Evolutionary conservation across 805 yeast genomes (phyloP).

Genomic region (Nadsonia fulvescens): DNA sequence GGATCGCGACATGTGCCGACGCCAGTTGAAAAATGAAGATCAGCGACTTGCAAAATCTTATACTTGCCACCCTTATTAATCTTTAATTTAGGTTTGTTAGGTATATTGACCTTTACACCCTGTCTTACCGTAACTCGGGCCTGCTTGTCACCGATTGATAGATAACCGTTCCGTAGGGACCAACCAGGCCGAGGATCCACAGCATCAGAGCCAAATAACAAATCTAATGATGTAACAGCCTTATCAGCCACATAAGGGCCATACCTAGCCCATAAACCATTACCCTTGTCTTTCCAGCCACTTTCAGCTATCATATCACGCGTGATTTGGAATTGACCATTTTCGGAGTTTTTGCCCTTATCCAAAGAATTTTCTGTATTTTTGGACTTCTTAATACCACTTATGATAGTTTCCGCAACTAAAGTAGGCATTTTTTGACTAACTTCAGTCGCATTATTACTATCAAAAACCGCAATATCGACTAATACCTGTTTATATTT

Average conservation of each 20-base stretch:
- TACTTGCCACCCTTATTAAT: conserved; percentile 30
- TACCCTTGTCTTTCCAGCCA: conserved; percentile 19
- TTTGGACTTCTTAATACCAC: no score
- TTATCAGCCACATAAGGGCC: conserved; percentile 23
- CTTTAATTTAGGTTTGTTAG: conserved; percentile 18
- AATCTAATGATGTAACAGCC: conserved; percentile 41
- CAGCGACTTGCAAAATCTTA: conserved; percentile 80
- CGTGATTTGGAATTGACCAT: conserved; percentile 12
- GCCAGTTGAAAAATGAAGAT: conserved; percentile 78
- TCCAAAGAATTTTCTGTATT: no score
- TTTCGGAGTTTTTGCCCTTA: no score
- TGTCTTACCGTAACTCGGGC: conserved; percentile 11
- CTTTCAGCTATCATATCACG: conserved; percentile 11
- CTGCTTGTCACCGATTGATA: conserved; percentile 10
- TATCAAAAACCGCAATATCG: no score
- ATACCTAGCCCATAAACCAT: conserved; percentile 42
- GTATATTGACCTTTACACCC: conserved; percentile 15
- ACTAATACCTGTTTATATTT: no score
- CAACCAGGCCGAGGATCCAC: conserved; percentile 66
- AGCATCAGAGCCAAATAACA: conserved; percentile 55
- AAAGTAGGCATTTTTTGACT: no score
- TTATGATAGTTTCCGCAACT: no score
- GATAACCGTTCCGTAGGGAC: conserved; percentile 22
- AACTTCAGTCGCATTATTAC: no score
- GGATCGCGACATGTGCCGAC: conserved; percentile 39